Base-by-base conservation (phyloP, 73 alveolate genomes). In the Durusdinium trenchii region DNA sequence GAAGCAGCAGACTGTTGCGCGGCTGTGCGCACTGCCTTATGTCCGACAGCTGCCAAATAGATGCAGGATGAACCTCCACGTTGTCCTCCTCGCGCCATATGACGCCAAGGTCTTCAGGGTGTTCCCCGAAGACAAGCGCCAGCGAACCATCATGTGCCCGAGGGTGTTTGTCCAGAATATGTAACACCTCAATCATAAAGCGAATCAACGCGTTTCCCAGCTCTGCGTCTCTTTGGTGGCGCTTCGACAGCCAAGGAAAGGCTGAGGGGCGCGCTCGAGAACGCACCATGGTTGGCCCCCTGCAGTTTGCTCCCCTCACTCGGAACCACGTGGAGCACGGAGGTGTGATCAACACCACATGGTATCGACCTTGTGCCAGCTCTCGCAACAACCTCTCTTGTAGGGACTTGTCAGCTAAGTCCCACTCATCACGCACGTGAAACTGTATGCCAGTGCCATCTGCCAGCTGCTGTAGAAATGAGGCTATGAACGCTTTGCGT, bases 51-150 rank as follows among this genome's bases (percentile, higher is more conserved):
- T 76, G 86, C 86, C 86, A 76, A 9, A 76, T 47, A 40, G 60
- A 42, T 1, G 86, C 86, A 10, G 86, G 86, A 16, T 76, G 86
- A 12, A 38, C 20, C 40, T 76, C 60, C 86, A 76, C 20, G 60
- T 38, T 38, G 60, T 76, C 86, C 40, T 76, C 86, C 10, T n/a
- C 52, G 35, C 86, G 54, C 45, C 38, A 51, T 3, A 45, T 18
- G 60, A 43, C 20, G 86, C 86, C 86, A 20, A 76, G 45, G 45
- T 76, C 86, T 76, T 76, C 86, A 6, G 86, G 86, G 45, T 76
- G 86, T 36, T 76, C 86, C 52, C 9, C 64, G 28, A 54, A 20
- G 28, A 20, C 64, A 9, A 54, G 64, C 64, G 20, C 20, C 28
- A 20, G 64, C 28, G 28, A 12, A 20, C 28, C 9, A 20, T 20